Evolutionary conservation across 192 early-diverging fungal genomes (phyloP), one percentile per base, ranked within the genome.

Genomic region (Globomyces pollinis-pini): DNA sequence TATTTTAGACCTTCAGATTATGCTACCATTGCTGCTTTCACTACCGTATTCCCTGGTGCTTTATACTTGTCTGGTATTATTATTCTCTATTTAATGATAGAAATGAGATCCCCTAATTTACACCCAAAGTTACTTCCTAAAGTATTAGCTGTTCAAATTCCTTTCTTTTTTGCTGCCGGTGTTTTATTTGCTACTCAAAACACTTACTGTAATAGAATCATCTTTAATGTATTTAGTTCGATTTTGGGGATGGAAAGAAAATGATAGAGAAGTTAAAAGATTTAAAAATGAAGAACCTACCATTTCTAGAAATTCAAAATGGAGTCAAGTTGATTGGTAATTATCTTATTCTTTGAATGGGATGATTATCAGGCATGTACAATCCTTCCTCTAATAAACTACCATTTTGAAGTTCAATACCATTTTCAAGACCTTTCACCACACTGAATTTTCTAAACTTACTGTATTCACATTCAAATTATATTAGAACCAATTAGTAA

Each of bases 211-310:
- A 13, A 47, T 23, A n/a, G n/a, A n/a, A 42, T 47, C 28, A 26
- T 61, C 44, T 44, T 57, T 36, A n/a, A 60, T 43, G 8, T 51
- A 41, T 49, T 32, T 64, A 89, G 86, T 86, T 38, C 83, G 94
- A 63, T 98, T 98, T 78, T 93, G 86, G 86, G 94, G 94, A 28
- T 86, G 86, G 75, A 71, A 67, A 21, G 94, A 98, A 70, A 98
- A 98, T 70, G 70, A 69, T 36, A 72, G 78, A 36, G 94, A 98
- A 70, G 83, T 82, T 30, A 77, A 70, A 50, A 64, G 66, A 28
- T 80, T 67, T 67, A 64, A 59, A 32, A 53, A 39, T 2, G 75
- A 77, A 50, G 67, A 62, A 24, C 23, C 57, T 5, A 24, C 51
- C 11, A 66, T 68, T 51, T 13, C 62, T 35, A 23, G 51, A 32